Base-by-base conservation (phyloP, 257 asterid species). In the Gentiana straminea region DNA sequence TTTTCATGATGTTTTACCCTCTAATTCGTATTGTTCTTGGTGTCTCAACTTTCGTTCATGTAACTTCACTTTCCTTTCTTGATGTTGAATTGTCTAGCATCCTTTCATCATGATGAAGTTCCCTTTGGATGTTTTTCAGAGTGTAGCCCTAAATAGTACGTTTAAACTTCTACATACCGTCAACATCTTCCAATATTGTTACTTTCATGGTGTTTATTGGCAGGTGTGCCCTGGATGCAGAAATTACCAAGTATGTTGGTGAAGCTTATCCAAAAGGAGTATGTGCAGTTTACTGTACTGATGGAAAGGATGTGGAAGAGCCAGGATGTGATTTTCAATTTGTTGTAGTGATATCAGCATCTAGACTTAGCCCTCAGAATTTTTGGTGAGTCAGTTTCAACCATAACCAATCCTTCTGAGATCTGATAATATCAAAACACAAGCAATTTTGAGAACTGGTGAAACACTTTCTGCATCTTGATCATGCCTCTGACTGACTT, bases 241-340 rank as follows among this genome's bases (percentile, higher is more conserved):
- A 91, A 79, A 57, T 81, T 52, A 69, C 75, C 56, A 91, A 81
- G 84, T 91, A 87, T 74, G 93, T 87, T 49, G 70, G 86, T 55
- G 98, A 87, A 78, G 86, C 79, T 45, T 91, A 84, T 74, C 95
- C 96, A 7, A 87, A 81, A 72, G 98, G 98, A 51, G 79, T 83
- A 54, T 75, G 94, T 62, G 80, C 96, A 13, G 95, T 91, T 45
- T 87, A 87, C 77, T 85, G 95, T 68, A 70, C 72, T 51, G 69
- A 64, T 52, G 96, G 96, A 62, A 91, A 81, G 79, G 87, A 81
- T 62, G 92, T 80, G 69, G 95, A 83, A 71, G 95, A 84, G 68
- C 78, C 87, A 57, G 96, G 98, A 63, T 74, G 73, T 12, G 77
- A 87, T 62, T 91, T 91, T 76, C 95, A 83, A 78, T 86, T 91